Conservation (phyloP, 768 basidiomycete species). For the Panellus pusillus region DNA sequence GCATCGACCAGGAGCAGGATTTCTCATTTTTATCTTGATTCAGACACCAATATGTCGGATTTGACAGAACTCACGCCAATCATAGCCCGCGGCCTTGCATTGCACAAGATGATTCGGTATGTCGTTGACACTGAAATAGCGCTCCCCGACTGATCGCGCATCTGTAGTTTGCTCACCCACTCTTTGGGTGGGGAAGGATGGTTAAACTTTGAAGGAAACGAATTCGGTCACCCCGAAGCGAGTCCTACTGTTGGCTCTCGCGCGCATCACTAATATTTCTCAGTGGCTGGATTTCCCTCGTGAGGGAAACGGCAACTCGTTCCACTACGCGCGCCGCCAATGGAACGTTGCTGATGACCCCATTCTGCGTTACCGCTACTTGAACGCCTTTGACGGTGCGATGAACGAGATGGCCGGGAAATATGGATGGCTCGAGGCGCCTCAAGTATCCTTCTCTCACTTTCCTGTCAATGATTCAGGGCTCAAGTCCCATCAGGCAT, state of each 20-base stretch:
- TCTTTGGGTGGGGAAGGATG: conserved; percentile 96
- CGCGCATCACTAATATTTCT: conserved; percentile 3
- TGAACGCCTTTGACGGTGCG: conserved; percentile 89
- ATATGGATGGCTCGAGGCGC: conserved; percentile 80
- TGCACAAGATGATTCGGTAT: conserved; percentile 98
- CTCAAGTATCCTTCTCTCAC: conserved; percentile 56
- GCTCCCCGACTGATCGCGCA: conserved; percentile 1
- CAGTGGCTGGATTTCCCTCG: conserved; percentile 99
- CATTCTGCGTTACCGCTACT: conserved; percentile 86
- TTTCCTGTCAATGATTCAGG: neutral
- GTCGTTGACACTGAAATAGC: conserved; percentile 14
- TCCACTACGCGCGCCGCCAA: conserved; percentile 95
- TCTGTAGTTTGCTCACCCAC: conserved; percentile 77
- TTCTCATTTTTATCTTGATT: conserved; percentile 1
- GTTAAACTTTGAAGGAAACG: conserved; percentile 96
- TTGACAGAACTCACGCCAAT: conserved; percentile 77
- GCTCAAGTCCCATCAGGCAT: conserved; percentile 54
- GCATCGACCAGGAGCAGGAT: neutral
- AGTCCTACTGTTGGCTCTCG: conserved; percentile 15
- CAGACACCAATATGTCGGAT: conserved; percentile 95
- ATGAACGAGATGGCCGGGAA: conserved; percentile 88
- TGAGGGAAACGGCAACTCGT: conserved; percentile 92
- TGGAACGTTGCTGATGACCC: conserved; percentile 93
- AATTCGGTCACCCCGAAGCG: conserved; percentile 97
- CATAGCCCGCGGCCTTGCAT: conserved; percentile 83